Percentiles rank a stretch among this genome's conserved stretches.
These are phyloP conservation scores for Mycosphaerella sp. DNA, from an alignment of 2,329 filamentous ascomycete genomes.

Conservation along the genomic window DNA sequence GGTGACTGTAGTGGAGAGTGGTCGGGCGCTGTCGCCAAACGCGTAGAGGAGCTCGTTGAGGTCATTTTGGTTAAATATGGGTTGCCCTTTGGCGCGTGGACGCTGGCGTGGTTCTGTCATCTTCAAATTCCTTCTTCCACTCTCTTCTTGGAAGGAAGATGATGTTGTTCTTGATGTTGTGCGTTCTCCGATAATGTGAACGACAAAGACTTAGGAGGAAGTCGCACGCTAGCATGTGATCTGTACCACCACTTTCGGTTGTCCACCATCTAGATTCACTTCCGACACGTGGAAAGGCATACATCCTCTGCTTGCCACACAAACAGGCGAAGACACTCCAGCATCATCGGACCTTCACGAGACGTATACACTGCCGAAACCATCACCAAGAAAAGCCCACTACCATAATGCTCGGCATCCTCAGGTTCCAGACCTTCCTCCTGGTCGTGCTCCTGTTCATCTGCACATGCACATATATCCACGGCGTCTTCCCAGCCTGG, in stretches of 20 bases:
- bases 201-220: not conserved
- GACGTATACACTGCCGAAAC: too few relatives aligned
- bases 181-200: too few relatives aligned
- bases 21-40: constrained; percentile 67
- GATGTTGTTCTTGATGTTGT: not conserved
- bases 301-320: not conserved
- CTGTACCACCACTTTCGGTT: constrained; percentile 3
- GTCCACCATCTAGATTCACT: constrained; percentile 4
- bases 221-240: constrained; percentile 4
- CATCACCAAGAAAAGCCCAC: too few relatives aligned
- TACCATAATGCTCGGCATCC: constrained; percentile 71
- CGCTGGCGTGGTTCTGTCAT: constrained; percentile 48
- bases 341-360: too few relatives aligned
- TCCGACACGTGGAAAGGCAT: constrained; percentile 7
- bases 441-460: constrained; percentile 91
- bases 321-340: not conserved
- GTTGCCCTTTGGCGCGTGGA: constrained; percentile 42
- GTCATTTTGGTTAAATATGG: constrained; percentile 36
- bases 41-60: constrained; percentile 62
- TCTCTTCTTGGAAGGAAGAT: not conserved
- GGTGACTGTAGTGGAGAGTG: constrained; percentile 76
- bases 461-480: constrained; percentile 90
- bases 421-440: constrained; percentile 97
- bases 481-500: constrained; percentile 80
- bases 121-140: constrained; percentile 1